Conservation (phyloP, 805 yeast genomes). For the Yamadazyma laniorum region DNA sequence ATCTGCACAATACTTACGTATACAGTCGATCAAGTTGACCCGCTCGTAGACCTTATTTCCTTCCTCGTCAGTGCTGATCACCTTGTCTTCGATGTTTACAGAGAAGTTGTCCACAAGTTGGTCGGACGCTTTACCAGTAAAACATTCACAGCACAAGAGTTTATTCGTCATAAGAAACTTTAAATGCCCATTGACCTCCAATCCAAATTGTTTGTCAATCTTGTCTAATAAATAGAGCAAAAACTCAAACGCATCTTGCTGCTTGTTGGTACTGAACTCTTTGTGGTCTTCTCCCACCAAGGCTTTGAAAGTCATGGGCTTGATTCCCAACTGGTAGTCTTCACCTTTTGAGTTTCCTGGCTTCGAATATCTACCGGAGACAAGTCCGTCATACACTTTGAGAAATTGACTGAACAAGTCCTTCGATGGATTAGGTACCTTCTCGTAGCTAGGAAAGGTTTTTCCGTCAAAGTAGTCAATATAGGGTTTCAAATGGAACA, state of each 20-base stretch:
- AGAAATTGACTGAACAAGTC: conserved; percentile 73
- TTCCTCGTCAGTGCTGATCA: conserved; percentile 33
- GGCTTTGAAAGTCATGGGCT: conserved; percentile 72
- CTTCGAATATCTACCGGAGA: conserved; percentile 67
- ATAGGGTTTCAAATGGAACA: conserved; percentile 48
- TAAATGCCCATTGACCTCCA: conserved; percentile 54
- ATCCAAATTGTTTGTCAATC: conserved; percentile 48
- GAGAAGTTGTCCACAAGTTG: conserved; percentile 65
- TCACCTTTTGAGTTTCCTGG: conserved; percentile 47
- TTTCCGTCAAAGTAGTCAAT: conserved; percentile 38
- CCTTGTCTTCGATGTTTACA: conserved; percentile 51
- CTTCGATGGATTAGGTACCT: conserved; percentile 49
- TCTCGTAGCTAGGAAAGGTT: conserved; percentile 25
- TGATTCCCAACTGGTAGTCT: conserved; percentile 70
- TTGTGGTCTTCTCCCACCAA: conserved; percentile 73
- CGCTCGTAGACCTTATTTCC: conserved; percentile 48
- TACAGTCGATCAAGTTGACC: conserved; percentile 49
- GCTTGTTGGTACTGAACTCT: conserved; percentile 84
- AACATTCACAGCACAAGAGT: conserved; percentile 56
- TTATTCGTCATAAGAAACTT: conserved; percentile 66
- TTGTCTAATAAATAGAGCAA: conserved; percentile 64
- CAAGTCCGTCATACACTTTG: conserved; percentile 77
- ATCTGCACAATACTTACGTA: conserved; percentile 42
- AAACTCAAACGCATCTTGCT: conserved; percentile 95
- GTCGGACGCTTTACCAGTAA: conserved; percentile 53